Evolutionary conservation across 768 basidiomycete genomes (phyloP).

Genomic region (Wakefieldia striispora): DNA sequence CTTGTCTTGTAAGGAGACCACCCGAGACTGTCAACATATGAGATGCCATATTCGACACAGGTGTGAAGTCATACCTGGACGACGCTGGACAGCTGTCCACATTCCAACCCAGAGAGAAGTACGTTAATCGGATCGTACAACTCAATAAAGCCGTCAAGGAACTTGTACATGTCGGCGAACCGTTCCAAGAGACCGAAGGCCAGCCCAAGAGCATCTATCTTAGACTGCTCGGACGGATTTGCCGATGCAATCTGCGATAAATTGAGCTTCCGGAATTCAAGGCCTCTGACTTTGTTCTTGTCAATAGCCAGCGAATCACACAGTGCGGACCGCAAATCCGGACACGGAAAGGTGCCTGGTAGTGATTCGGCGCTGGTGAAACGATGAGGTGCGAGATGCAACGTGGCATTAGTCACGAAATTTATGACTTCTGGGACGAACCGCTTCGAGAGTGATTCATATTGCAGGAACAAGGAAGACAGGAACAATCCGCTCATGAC

Average conservation of each 20-base stretch:
- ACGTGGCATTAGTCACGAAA: slow-evolving; percentile 68
- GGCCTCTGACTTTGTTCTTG: slow-evolving; percentile 38
- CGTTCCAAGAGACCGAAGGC: slow-evolving; percentile 61
- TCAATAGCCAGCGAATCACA: slow-evolving; percentile 41
- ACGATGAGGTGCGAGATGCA: slow-evolving; percentile 69
- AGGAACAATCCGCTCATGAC: slow-evolving; percentile 86
- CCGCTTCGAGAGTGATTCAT: slow-evolving; percentile 80
- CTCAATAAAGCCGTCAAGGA: slow-evolving; percentile 81
- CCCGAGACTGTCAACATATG: slow-evolving; percentile 41
- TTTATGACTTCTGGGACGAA: slow-evolving; percentile 87
- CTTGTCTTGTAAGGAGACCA: slow-evolving; percentile 46
- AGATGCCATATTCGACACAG: slow-evolving; percentile 5
- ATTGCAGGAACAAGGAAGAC: slow-evolving; percentile 81
- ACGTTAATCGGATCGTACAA: slow-evolving; percentile 67
- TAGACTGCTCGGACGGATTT: slow-evolving; percentile 52
- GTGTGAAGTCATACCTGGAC: slow-evolving; percentile 50
- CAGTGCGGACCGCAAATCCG: slow-evolving; percentile 58
- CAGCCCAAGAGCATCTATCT: slow-evolving; percentile 67
- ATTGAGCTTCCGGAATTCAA: slow-evolving; percentile 44
- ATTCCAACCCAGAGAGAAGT: slow-evolving; percentile 55
- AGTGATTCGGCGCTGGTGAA: slow-evolving; percentile 46
- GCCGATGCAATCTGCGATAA: slow-evolving; percentile 43
- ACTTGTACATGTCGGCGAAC: slow-evolving; percentile 75
- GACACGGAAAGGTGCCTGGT: slow-evolving; percentile 70
- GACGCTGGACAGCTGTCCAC: slow-evolving; percentile 42